Conservation (phyloP, 768 basidiomycete species). For the Serendipita indica region DNA sequence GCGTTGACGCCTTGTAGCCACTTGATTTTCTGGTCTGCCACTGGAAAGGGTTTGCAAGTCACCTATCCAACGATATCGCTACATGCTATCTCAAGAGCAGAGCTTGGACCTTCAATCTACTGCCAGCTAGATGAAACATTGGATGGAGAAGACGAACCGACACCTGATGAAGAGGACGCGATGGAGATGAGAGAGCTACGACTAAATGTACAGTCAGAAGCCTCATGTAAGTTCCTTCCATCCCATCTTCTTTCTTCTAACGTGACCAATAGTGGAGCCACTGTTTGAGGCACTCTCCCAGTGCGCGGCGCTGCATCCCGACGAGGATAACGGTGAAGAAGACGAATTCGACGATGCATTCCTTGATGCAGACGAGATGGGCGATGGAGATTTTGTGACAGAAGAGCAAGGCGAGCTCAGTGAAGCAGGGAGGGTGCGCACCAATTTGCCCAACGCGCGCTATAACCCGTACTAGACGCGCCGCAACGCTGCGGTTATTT, state of each 20-base stretch:
- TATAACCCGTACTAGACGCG: constrained; percentile 71
- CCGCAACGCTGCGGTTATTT: constrained; percentile 18
- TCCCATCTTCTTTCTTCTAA: background rate
- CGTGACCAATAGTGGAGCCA: constrained; percentile 42
- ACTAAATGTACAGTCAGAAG: constrained; percentile 48
- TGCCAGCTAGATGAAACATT: constrained; percentile 80
- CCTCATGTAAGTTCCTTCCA: constrained; percentile 38
- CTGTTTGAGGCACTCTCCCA: constrained; percentile 78
- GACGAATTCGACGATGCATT: constrained; percentile 44
- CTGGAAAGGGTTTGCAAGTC: constrained; percentile 65
- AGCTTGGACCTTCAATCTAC: constrained; percentile 59
- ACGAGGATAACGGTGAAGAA: constrained; percentile 32
- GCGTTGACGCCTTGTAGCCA: background rate
- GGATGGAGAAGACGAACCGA: constrained; percentile 15
- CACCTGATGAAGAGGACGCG: constrained; percentile 27
- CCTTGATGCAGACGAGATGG: constrained; percentile 31
- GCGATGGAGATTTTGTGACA: constrained; percentile 37
- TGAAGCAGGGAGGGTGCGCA: constrained; percentile 88
- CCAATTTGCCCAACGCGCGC: constrained; percentile 67
- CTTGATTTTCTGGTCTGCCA: constrained; percentile 58
- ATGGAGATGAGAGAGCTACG: constrained; percentile 63
- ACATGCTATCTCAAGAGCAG: constrained; percentile 75
- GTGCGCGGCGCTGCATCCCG: constrained; percentile 78
- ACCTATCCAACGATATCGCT: constrained; percentile 82
- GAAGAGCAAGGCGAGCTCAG: constrained; percentile 58